phyloP scores from a whole-genome alignment of 2,329 filamentous ascomycete species.

The Graphium sp. region DNA sequence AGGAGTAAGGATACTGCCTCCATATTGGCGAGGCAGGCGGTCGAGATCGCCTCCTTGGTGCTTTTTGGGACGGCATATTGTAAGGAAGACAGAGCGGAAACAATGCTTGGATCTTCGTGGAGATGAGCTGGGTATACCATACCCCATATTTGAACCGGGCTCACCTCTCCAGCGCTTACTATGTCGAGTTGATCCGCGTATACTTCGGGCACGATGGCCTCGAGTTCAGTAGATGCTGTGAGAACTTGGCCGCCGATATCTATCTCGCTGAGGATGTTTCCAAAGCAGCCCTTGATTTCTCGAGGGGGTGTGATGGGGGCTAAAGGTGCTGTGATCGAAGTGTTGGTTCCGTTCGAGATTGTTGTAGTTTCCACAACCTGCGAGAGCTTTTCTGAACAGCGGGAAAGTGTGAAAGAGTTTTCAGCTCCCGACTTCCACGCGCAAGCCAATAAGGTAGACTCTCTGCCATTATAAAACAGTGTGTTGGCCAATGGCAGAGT shows the following conservation, averaged over 20 bases:
- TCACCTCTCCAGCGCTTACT: conserved; percentile 20
- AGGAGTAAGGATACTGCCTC: conserved; percentile 2
- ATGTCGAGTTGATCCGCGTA: conserved; percentile 18
- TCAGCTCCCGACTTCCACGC: conserved; percentile 8
- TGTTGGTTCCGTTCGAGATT: conserved; percentile 4
- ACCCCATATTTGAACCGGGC: conserved; percentile 54
- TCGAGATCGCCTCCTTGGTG: not conserved
- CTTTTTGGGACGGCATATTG: too few species aligned
- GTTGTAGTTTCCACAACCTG: conserved; percentile 17
- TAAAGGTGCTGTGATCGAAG: conserved; percentile 25
- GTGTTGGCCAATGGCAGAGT: conserved; percentile 61
- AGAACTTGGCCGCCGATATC: conserved; percentile 25
- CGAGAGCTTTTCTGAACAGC: conserved; percentile 17
- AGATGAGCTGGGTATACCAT: too few species aligned
- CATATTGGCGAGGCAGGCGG: not conserved
- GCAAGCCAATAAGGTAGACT: conserved; percentile 35
- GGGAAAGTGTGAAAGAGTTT: conserved; percentile 8
- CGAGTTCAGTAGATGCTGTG: conserved; percentile 57
- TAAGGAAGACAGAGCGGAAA: too few species aligned
- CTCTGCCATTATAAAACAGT: conserved; percentile 52
- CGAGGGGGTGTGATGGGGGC: conserved; percentile 47
- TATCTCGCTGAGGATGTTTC: conserved; percentile 61
- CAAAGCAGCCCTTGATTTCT: conserved; percentile 47
- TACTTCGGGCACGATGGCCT: conserved; percentile 42
- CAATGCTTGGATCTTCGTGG: too few species aligned